Conservation (phyloP, 306 rosid species). For the Cicer chorassanicum region DNA sequence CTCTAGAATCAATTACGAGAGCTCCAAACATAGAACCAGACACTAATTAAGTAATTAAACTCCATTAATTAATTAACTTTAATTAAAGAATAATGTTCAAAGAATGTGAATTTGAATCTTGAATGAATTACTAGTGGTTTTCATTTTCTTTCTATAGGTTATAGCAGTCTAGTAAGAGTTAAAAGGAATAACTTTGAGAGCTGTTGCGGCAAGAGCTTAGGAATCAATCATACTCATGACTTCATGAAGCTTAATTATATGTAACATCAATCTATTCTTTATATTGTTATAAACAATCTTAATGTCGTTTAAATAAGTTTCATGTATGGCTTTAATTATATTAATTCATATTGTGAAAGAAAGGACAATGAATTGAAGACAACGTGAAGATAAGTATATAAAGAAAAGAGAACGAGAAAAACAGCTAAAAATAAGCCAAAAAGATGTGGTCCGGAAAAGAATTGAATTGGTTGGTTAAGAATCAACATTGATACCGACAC, state of each 20-base stretch:
- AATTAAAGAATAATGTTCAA: too few species aligned
- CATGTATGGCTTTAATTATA: conserved; percentile 15
- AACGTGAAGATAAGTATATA: not conserved
- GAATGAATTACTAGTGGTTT: too few species aligned
- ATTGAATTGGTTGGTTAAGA: conserved; percentile 57
- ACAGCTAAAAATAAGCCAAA: conserved; percentile 1
- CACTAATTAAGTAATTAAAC: too few species aligned
- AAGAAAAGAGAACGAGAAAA: not conserved
- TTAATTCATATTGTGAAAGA: not conserved
- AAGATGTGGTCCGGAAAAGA: conserved; percentile 43
- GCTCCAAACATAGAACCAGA: too few species aligned
- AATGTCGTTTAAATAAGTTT: conserved; percentile 38
- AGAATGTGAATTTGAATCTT: too few species aligned
- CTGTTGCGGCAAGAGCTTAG: conserved; percentile 6
- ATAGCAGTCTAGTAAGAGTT: conserved; percentile 39
- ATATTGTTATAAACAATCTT: conserved; percentile 6
- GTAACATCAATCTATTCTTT: conserved; percentile 45
- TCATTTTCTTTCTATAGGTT: not conserved
- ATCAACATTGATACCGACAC: conserved; percentile 63
- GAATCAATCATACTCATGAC: conserved; percentile 35
- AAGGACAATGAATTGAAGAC: not conserved
- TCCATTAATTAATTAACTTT: too few species aligned
- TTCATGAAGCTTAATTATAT: not conserved
- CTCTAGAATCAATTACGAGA: too few species aligned
- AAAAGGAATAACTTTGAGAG: conserved; percentile 47